Conservation (phyloP, 1,284 basidiomycete species). For the Ganoderma meredithae region DNA sequence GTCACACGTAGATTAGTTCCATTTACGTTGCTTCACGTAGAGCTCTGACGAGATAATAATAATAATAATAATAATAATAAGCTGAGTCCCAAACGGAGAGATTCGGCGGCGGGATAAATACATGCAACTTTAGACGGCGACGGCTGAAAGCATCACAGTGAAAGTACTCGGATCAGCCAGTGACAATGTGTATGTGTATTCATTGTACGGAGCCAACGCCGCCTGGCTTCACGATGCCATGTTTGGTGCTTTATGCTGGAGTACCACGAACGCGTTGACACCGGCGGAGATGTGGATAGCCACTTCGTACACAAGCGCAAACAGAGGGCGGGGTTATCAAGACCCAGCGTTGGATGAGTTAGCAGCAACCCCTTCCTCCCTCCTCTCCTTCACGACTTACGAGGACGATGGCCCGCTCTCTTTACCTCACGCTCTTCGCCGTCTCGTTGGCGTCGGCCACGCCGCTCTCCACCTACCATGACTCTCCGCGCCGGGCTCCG, state of each 20-base stretch:
- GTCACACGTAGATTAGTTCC: too few species aligned
- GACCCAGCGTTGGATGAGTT: slow-evolving; percentile 6
- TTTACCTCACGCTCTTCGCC: slow-evolving; percentile 49
- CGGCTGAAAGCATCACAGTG: neutral
- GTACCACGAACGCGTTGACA: neutral
- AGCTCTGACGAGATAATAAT: too few species aligned
- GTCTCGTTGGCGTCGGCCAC: slow-evolving; percentile 55
- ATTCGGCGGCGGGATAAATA: neutral
- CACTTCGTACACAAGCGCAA: slow-evolving; percentile 36
- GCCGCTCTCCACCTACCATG: slow-evolving; percentile 69
- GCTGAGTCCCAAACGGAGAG: neutral
- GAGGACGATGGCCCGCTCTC: slow-evolving; percentile 52
- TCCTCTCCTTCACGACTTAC: slow-evolving; percentile 29
- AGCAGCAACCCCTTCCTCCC: slow-evolving; percentile 11
- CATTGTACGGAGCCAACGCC: neutral
- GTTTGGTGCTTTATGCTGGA: slow-evolving; percentile 13
- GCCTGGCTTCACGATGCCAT: neutral
- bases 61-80: too few species aligned
- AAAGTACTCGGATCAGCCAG: neutral
- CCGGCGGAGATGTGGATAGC: slow-evolving; percentile 15
- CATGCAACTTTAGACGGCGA: neutral
- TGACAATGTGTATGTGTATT: neutral
- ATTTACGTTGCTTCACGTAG: too few species aligned
- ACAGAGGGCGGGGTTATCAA: slow-evolving; percentile 38
- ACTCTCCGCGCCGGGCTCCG: slow-evolving; percentile 47